Evolutionary conservation across 2,329 filamentous ascomycete species (phyloP).

Genomic region (Ciborinia camelliae): DNA sequence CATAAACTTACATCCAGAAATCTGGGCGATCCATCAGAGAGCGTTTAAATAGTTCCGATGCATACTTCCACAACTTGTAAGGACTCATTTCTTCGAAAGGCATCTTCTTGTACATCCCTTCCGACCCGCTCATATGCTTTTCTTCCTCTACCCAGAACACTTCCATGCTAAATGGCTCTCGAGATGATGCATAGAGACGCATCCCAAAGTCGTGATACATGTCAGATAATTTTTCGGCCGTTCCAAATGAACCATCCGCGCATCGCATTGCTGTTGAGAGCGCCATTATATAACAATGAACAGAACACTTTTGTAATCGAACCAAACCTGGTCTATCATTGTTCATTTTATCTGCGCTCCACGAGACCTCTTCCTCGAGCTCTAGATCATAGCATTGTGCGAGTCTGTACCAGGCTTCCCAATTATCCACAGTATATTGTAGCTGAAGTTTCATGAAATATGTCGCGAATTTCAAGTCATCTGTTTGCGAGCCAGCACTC

Average conservation of each 20-base stretch:
- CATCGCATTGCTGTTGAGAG: slow-evolving; percentile 57
- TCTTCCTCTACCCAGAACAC: slow-evolving; percentile 61
- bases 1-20: slow-evolving; percentile 55
- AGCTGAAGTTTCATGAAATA: slow-evolving; percentile 40
- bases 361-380: slow-evolving; percentile 42
- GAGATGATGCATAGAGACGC: slow-evolving; percentile 64
- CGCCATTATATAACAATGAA: slow-evolving; percentile 58
- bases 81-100: slow-evolving; percentile 56
- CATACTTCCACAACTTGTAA: slow-evolving; percentile 63
- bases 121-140: slow-evolving; percentile 55
- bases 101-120: slow-evolving; percentile 54
- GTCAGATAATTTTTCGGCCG: slow-evolving; percentile 56
- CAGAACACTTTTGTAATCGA: slow-evolving; percentile 37
- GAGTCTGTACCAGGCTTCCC: slow-evolving; percentile 44
- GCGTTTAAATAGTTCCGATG: slow-evolving; percentile 56
- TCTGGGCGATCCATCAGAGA: slow-evolving; percentile 57
- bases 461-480: slow-evolving; percentile 40
- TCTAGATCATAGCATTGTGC: slow-evolving; percentile 42
- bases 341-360: slow-evolving; percentile 43
- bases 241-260: slow-evolving; percentile 52
- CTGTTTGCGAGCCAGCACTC: slow-evolving; percentile 38
- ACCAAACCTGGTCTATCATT: slow-evolving; percentile 38
- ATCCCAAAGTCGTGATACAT: slow-evolving; percentile 67
- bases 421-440: slow-evolving; percentile 39
- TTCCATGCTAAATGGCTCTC: slow-evolving; percentile 65